A percentile compares a stretch with the other conserved stretches of the same genome.
Conservation (phyloP, 2,329 filamentous ascomycete genomes). For the Penicillium sp. region DNA sequence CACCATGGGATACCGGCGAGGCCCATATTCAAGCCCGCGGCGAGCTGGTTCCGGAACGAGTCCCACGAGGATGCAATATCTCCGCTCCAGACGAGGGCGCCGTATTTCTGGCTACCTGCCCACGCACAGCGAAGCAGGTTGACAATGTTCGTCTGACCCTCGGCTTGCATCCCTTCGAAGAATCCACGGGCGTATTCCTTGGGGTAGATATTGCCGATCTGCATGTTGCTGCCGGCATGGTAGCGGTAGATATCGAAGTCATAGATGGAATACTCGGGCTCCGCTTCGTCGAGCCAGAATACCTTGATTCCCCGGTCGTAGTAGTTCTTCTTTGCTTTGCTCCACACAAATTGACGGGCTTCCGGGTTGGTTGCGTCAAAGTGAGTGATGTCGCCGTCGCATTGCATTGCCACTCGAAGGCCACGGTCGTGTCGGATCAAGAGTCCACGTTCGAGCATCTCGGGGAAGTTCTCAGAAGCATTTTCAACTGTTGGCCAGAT, state of each 20-base stretch:
- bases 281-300: constrained; percentile 71
- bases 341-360: constrained; percentile 62
- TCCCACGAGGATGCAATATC: constrained; percentile 67
- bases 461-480: constrained; percentile 59
- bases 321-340: constrained; percentile 62
- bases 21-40: constrained; percentile 67
- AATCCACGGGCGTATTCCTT: constrained; percentile 61
- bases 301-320: constrained; percentile 62
- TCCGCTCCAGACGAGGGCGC: constrained; percentile 67
- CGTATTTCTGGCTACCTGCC: constrained; percentile 64
- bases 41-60: constrained; percentile 61
- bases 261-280: constrained; percentile 66
- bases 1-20: constrained; percentile 67
- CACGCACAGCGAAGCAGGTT: constrained; percentile 62
- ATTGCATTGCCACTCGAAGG: constrained; percentile 60
- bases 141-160: constrained; percentile 59
- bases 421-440: constrained; percentile 65
- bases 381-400: constrained; percentile 60
- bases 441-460: constrained; percentile 63
- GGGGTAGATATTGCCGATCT: constrained; percentile 64
- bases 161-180: constrained; percentile 58
- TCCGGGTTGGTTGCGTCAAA: constrained; percentile 66
- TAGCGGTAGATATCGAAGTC: constrained; percentile 70
- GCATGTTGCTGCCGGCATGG: constrained; percentile 55
- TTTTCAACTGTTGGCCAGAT: constrained; percentile 69